Base-by-base conservation (phyloP, 2,329 filamentous ascomycete species). In the Colletotrichum sansevieriae region DNA sequence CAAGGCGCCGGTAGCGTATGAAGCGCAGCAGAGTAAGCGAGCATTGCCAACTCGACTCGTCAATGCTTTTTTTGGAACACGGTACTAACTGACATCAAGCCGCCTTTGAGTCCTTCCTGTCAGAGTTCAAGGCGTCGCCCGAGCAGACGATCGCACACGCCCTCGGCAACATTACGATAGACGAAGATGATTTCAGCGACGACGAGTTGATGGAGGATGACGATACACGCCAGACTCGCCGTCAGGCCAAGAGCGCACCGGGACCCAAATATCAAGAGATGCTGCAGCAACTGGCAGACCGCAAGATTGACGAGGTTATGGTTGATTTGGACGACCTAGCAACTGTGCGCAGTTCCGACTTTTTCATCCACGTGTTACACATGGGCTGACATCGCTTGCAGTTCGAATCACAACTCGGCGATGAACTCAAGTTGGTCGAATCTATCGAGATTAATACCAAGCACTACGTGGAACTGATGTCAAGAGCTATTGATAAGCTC, bases 401-500 rank as follows among this genome's bases (percentile, higher is more conserved):
- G 90, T 98, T 91, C 81, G 95, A 98, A 79, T 86, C 90, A 72
- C 85, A 89, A 33, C 80, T 90, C 22, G 89, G 90, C 61, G 89
- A 91, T 55, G 89, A 90, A 6, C 80, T 92, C 71, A 89, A 91
- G 73, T 84, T 98, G 56, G 91, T 97, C 20, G 88, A 92, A 54
- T 97, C 92, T 1, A 92, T 99, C 74, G 93, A 96, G 82, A 87
- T 86, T 73, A 99, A 99, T 81, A 94, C 96, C 15, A 92, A 96
- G 76, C 96, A 97, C 79, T 99, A 99, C 77, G 91, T 98, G 73
- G 96, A 99, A 76, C 88, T 98, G 68, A 82, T 98, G 68, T 95
- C 95, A 3, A 87, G 92, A 72, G 96, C 96, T 8, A 90, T 98
- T 51, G 96, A 99, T 82, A 91, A 90, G 68, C 87, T 93, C 62